Base-by-base conservation (phyloP, 176 grass and related monocot genomes). In the Carex kokanica region DNA sequence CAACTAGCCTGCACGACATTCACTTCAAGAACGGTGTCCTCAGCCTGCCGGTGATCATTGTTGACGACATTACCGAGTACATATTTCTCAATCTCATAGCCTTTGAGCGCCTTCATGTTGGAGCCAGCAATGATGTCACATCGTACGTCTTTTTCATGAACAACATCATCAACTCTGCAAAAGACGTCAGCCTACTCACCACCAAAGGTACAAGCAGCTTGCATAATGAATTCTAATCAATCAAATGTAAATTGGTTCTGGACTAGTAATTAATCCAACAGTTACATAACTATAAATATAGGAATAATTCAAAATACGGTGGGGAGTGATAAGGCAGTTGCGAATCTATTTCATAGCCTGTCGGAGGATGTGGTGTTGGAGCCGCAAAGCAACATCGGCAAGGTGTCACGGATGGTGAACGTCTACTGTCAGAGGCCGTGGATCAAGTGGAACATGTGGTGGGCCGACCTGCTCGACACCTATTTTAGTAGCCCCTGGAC, bases 141-240 rank as follows among this genome's bases (percentile, higher is more conserved):
- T 89, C 94, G 0, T 97, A 94, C 64, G 85, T 97, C 25, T 97
- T 97, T 88, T 97, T 97, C 89, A 97, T 97, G 94, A 89, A 93
- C 81, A 93, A 85, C 85, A 93, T 97, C 77, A 87, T 93, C 71
- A 86, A 97, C 55, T 97, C 91, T 0, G 84, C 88, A 18, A 91
- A 88, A 83, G 94, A 97, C 80, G 91, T 97, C 6, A 92, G 78
- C 72, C 78, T 93, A 74, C 91, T 97, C 7, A 87, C 71, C 81
- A 71, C 89, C 2, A 88, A 62, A 52, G 94, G 89, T 82, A 31
- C 6, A 51, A 75, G 6, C 4, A 29, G 9, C 13, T 27, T 4
- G 23, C 13, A 75, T 54, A 29, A 45, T 45, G 8, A 45, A 54
- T 75, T 29, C 3, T 34, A 13, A 11, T 75, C 20, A 53, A 75